Evolutionary conservation across 768 basidiomycete species (phyloP).

Genomic region (Clitopilus hobsonii): DNA sequence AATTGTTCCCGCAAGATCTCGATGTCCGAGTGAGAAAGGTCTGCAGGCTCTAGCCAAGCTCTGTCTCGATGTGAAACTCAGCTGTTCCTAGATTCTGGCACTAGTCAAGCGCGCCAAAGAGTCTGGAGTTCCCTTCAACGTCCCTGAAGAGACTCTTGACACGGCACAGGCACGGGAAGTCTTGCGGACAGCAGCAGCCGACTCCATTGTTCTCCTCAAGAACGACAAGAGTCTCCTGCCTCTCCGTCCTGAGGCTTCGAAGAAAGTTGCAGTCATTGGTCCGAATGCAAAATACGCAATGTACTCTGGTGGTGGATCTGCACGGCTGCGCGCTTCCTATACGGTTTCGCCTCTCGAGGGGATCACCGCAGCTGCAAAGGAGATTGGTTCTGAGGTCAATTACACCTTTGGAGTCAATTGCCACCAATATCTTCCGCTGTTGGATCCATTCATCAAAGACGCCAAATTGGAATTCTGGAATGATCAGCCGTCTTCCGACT

Average conservation of each 20-base stretch:
- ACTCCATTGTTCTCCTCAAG: conserved; percentile 56
- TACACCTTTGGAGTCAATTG: conserved; percentile 39
- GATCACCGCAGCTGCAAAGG: conserved; percentile 36
- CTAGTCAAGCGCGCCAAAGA: conserved; percentile 40
- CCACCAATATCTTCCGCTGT: conserved; percentile 45
- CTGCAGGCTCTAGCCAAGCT: too few relatives aligned
- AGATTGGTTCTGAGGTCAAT: conserved; percentile 39
- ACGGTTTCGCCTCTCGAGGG: conserved; percentile 55
- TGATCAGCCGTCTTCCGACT: conserved; percentile 33
- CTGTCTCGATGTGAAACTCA: too few relatives aligned
- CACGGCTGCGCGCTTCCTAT: conserved; percentile 45
- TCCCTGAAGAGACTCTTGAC: conserved; percentile 39
- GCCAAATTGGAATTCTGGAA: conserved; percentile 38
- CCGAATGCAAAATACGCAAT: conserved; percentile 52
- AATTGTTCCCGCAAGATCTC: conserved; percentile 37
- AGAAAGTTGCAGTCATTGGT: conserved; percentile 57
- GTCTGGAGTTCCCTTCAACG: conserved; percentile 54
- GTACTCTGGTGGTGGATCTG: conserved; percentile 59
- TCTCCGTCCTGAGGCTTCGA: conserved; percentile 21
- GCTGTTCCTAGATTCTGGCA: conserved; percentile 35
- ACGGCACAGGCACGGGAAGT: conserved; percentile 41
- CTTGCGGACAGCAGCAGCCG: conserved; percentile 47
- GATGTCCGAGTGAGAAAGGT: conserved; percentile 34
- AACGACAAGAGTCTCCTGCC: conserved; percentile 52
- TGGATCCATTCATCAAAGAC: conserved; percentile 41